Evolutionary conservation across 139 green algal species (phyloP).

Genomic region (Axilococcus clingmanii): DNA sequence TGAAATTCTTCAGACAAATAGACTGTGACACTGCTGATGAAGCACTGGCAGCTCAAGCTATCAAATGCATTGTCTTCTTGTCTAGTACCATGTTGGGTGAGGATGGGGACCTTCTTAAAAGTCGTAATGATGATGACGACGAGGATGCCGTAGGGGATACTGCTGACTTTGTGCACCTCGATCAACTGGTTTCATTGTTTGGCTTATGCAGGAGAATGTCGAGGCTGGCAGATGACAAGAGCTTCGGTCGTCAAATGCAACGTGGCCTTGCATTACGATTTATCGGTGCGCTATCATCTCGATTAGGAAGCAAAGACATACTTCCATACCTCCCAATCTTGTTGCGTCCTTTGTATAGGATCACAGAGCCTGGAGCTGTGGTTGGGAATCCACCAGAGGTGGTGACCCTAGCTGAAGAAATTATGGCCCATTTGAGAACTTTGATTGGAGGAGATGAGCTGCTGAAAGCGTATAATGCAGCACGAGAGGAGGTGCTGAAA

Average conservation of each 20-base stretch:
- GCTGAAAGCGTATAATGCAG: constrained; percentile 52
- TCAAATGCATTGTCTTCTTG: constrained; percentile 75
- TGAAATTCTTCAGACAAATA: constrained; percentile 55
- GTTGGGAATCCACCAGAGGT: constrained; percentile 23
- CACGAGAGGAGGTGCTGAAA: constrained; percentile 33
- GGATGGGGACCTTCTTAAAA: constrained; percentile 16
- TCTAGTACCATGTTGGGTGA: constrained; percentile 28
- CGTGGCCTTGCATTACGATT: constrained; percentile 61
- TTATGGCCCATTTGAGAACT: constrained; percentile 57
- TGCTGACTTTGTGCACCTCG: not conserved
- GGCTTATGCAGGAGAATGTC: constrained; percentile 60
- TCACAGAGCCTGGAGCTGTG: constrained; percentile 42
- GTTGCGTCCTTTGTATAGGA: constrained; percentile 66
- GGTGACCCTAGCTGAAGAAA: constrained; percentile 45
- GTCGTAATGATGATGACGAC: constrained; percentile 16
- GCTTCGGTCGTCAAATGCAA: constrained; percentile 30
- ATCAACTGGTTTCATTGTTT: too few species aligned
- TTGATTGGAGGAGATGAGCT: constrained; percentile 57
- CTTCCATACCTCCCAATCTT: constrained; percentile 52
- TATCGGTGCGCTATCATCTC: constrained; percentile 48
- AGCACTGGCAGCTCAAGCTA: constrained; percentile 51
- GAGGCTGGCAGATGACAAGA: constrained; percentile 51
- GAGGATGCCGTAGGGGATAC: constrained; percentile 14
- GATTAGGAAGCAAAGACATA: constrained; percentile 36
- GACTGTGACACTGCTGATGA: constrained; percentile 58